A percentile compares a stretch with the other conserved stretches of the same genome.
Evolutionary conservation across 225 moss, liverwort and hornwort species (phyloP).

Genomic region (Anthoceros angustus): DNA sequence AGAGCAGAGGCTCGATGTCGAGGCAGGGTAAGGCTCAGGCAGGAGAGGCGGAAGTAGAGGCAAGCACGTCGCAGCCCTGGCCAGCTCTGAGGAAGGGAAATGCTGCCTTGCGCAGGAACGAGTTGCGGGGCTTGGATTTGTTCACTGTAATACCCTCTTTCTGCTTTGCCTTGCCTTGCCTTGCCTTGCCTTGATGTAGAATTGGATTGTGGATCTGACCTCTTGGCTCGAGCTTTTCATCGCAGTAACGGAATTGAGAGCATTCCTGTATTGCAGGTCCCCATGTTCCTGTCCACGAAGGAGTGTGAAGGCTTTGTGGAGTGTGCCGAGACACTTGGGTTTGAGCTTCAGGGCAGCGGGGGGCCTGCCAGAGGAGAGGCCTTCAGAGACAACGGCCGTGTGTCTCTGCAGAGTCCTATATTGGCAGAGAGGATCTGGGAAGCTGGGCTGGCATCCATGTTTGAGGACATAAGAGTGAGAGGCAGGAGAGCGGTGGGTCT

Average conservation of each 20-base stretch:
- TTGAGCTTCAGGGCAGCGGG: slow-evolving; percentile 60
- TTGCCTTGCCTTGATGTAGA: too few relatives aligned
- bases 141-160: background rate
- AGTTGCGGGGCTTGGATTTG: background rate
- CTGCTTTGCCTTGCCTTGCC: background rate
- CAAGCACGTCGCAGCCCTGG: background rate
- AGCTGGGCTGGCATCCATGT: slow-evolving; percentile 43
- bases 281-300: slow-evolving; percentile 23
- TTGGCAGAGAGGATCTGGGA: slow-evolving; percentile 61
- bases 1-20: background rate
- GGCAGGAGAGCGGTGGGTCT: slow-evolving; percentile 37
- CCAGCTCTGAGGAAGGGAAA: background rate
- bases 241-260: background rate
- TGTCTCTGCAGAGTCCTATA: slow-evolving; percentile 20
- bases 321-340: slow-evolving; percentile 50
- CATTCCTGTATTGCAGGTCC: slow-evolving; percentile 14
- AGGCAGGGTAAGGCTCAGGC: background rate
- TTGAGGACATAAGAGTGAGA: slow-evolving; percentile 22
- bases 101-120: background rate
- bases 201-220: background rate
- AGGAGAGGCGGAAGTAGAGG: background rate
- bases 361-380: slow-evolving; percentile 79
- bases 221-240: background rate
- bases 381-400: slow-evolving; percentile 44
- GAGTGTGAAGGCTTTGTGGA: slow-evolving; percentile 57